Percentiles rank a stretch among this genome's conserved stretches.
phyloP scores from a whole-genome alignment of 2,329 filamentous ascomycete species.

The Aspergillus ibericus region DNA sequence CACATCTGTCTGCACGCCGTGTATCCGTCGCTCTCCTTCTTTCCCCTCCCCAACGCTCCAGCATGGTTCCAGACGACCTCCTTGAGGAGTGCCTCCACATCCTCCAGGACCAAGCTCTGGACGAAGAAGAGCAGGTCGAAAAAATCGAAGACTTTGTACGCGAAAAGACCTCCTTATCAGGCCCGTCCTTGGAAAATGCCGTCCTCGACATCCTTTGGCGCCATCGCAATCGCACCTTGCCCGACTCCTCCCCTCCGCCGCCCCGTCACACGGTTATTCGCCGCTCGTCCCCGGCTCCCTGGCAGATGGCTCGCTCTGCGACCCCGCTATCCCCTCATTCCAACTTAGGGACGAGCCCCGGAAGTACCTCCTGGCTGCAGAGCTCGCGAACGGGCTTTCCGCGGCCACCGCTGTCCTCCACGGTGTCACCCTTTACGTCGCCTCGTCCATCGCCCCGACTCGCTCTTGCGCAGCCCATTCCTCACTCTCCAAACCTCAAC shows the following conservation, averaged over 20 bases:
- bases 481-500: slow-evolving; percentile 89
- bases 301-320: slow-evolving; percentile 72
- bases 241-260: slow-evolving; percentile 75
- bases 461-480: slow-evolving; percentile 88
- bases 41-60: slow-evolving; percentile 26
- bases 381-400: slow-evolving; percentile 71
- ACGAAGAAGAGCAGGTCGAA: slow-evolving; percentile 95
- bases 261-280: slow-evolving; percentile 87
- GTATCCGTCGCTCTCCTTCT: background rate
- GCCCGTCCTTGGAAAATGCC: slow-evolving; percentile 79
- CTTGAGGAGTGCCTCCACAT: slow-evolving; percentile 90
- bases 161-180: slow-evolving; percentile 73
- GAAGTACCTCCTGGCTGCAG: slow-evolving; percentile 76
- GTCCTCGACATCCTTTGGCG: slow-evolving; percentile 86
- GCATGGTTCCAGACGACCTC: slow-evolving; percentile 88
- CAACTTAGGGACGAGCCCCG: slow-evolving; percentile 72
- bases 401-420: slow-evolving; percentile 72
- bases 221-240: slow-evolving; percentile 42
- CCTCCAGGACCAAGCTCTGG: slow-evolving; percentile 75
- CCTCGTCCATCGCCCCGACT: slow-evolving; percentile 90
- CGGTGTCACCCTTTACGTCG: slow-evolving; percentile 87
- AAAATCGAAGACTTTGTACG: slow-evolving; percentile 82
- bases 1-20: slow-evolving; percentile 10
- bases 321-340: slow-evolving; percentile 85
- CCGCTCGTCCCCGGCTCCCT: slow-evolving; percentile 86